Percentiles rank a stretch among this genome's conserved stretches.
Conservation (phyloP, 345 rosid genomes). For the Brassica rapa region DNA sequence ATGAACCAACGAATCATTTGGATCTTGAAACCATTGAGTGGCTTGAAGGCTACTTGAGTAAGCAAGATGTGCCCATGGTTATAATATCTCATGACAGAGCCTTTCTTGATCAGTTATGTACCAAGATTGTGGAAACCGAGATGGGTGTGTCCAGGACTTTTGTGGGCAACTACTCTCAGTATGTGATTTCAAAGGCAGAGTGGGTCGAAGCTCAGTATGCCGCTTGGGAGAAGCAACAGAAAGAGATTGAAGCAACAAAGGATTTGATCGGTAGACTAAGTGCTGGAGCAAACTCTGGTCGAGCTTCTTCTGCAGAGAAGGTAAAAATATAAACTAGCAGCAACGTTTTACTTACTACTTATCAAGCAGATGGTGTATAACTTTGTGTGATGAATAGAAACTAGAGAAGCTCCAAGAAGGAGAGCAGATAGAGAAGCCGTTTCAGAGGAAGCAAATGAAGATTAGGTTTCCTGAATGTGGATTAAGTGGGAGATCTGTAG, state of each 20-base stretch:
- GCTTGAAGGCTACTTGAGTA: slow-evolving; percentile 89
- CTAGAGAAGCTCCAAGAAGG: slow-evolving; percentile 73
- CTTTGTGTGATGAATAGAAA: slow-evolving; percentile 50
- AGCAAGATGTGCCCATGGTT: slow-evolving; percentile 97
- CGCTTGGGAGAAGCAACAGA: slow-evolving; percentile 93
- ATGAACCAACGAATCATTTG: slow-evolving; percentile 96
- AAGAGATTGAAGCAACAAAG: slow-evolving; percentile 79
- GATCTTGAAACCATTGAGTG: slow-evolving; percentile 97
- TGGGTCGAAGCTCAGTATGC: slow-evolving; percentile 76
- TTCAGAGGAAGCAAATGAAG: slow-evolving; percentile 81
- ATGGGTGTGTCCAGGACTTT: slow-evolving; percentile 90
- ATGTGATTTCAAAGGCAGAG: slow-evolving; percentile 64
- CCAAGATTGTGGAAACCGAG: slow-evolving; percentile 95
- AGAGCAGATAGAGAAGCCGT: slow-evolving; percentile 84
- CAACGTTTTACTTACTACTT: not conserved
- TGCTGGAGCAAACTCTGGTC: slow-evolving; percentile 86
- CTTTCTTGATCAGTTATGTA: slow-evolving; percentile 91
- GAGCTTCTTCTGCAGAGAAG: slow-evolving; percentile 97
- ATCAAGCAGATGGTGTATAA: not conserved
- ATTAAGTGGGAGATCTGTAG: slow-evolving; percentile 73
- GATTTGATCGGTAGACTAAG: slow-evolving; percentile 76
- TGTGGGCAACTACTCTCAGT: slow-evolving; percentile 88
- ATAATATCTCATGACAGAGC: slow-evolving; percentile 96
- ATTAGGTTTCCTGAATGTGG: slow-evolving; percentile 89
- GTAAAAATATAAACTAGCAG: slow-evolving; percentile 34